Base-by-base conservation (phyloP, 208 protist genomes). In the Leishmania arabica region DNA sequence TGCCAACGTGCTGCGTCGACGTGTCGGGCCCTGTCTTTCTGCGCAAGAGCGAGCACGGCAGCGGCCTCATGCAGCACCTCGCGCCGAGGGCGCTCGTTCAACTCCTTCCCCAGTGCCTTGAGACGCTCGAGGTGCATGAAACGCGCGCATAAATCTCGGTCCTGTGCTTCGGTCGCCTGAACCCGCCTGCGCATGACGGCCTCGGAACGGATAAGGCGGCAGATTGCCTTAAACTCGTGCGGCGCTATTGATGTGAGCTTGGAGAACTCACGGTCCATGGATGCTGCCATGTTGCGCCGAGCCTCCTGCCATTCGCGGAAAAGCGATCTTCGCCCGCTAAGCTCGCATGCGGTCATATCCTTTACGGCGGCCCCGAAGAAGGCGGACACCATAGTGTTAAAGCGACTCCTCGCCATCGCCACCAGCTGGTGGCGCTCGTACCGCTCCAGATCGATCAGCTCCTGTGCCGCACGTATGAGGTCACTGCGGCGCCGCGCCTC, bases 221-320 rank as follows among this genome's bases (percentile, higher is more conserved):
- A 85, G 3, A 69, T n/a, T 19, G 27, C 64, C 60, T 79, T 78
- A 31, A 85, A 79, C 37, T 81, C 49, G 0, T 68, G 72, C 21
- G 72, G 13, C 54, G 77, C 71, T 77, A 82, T 68, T 54, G 27
- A 47, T 8, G 77, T 85, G 27, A 58, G 47, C 24, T 15, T 15
- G 9, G n/a, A 62, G 34, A 77, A n/a, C 37, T 68, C 75, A n/a
- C 19, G 27, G 37, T 40, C 42, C 70, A 80, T 76, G 24, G 51
- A n/a, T 7, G 58, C 40, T 19, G 45, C 51, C 17, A 78, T 34
- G 9, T 31, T 9, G 47, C 49, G 40, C 47, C 80, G 65, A 53
- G 56, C 34, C 34, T 68, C 54, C 65, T 81, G 82, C 82, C 82
- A 85, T 1, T 79, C 77, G 3, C 82, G 45, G 53, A 85, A 85